Percentiles rank a stretch among this genome's conserved stretches.
phyloP scores from a whole-genome alignment of 129 eudicot genomes.

The Cynara cardunculus region DNA sequence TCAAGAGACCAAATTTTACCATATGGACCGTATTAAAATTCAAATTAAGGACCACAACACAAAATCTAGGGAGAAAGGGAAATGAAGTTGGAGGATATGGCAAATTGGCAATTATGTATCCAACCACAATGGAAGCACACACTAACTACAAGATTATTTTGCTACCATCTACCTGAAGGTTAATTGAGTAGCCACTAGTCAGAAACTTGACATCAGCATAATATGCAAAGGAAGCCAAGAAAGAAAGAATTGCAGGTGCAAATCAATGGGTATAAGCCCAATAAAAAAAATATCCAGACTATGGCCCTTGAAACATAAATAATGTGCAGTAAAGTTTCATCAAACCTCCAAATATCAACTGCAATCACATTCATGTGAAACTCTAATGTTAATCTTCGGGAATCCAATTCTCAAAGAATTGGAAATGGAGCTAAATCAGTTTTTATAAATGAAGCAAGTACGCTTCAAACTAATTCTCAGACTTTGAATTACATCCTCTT shows the following conservation, averaged over 20 bases:
- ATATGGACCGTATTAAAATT: not conserved
- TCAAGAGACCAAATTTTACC: constrained; percentile 4
- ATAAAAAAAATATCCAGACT: not conserved
- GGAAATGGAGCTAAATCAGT: not conserved
- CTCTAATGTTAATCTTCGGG: not conserved
- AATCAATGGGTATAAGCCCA: not conserved
- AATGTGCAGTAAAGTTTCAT: not conserved
- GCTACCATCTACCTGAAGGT: constrained; percentile 10
- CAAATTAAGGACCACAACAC: constrained; percentile 8
- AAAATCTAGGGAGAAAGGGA: constrained; percentile 2
- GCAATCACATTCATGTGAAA: not conserved
- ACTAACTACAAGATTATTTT: not conserved
- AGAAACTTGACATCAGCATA: not conserved
- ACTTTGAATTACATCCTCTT: constrained; percentile 7
- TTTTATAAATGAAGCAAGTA: not conserved
- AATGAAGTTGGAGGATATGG: not conserved
- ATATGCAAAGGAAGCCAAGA: not conserved
- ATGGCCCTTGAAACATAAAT: not conserved
- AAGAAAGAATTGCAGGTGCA: not conserved
- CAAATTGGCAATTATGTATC: not conserved
- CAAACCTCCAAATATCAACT: not conserved
- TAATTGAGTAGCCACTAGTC: not conserved
- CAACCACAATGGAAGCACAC: constrained; percentile 24
- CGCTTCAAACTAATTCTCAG: not conserved
- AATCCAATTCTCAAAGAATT: not conserved